phyloP scores from a whole-genome alignment of 176 grass and related monocot species.

The Phyllostachys edulis region DNA sequence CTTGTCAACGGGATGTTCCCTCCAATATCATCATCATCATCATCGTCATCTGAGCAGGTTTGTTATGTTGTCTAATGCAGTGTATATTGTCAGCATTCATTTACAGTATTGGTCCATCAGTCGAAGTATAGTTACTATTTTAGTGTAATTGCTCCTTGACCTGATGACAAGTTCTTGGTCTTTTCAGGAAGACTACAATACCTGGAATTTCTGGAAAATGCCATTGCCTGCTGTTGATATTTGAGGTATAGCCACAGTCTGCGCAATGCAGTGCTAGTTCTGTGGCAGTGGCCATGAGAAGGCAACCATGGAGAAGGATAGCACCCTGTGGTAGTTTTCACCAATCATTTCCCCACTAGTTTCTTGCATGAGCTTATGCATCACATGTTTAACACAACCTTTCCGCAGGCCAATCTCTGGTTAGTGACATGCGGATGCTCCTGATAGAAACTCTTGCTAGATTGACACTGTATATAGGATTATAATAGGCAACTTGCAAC shows the following conservation, averaged over 20 bases:
- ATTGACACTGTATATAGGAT: slow-evolving; percentile 49
- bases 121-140: neutral
- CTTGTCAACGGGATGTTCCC: slow-evolving; percentile 97
- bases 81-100: neutral
- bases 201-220: slow-evolving; percentile 89
- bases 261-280: neutral
- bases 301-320: slow-evolving; percentile 1
- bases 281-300: slow-evolving; percentile 2
- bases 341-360: neutral
- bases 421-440: slow-evolving; percentile 33
- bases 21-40: slow-evolving; percentile 57
- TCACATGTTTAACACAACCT: neutral
- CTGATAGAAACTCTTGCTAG: slow-evolving; percentile 11
- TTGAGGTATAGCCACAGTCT: slow-evolving; percentile 34
- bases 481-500: slow-evolving; percentile 32
- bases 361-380: neutral
- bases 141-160: neutral
- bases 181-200: slow-evolving; percentile 84
- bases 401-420: slow-evolving; percentile 49
- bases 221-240: slow-evolving; percentile 66
- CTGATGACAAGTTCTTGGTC: slow-evolving; percentile 18
- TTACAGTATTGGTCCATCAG: neutral
- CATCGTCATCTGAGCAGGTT: slow-evolving; percentile 67
- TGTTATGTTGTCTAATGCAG: neutral
- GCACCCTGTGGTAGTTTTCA: slow-evolving; percentile 23